Base-by-base conservation (phyloP, 768 basidiomycete species). In the Podaxis rugospora region DNA sequence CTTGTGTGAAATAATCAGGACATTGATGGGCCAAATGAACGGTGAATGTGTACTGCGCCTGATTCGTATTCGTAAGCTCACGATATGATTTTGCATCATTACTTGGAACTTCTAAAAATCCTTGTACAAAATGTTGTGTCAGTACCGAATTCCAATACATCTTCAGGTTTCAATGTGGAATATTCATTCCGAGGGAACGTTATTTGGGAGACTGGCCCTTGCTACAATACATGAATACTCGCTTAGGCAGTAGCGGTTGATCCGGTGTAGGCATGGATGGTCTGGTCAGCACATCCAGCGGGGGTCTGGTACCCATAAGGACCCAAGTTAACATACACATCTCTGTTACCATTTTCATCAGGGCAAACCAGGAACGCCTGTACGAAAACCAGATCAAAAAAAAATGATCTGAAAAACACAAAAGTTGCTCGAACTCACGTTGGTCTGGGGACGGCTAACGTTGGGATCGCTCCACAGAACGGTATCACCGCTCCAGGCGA, bases 331-430 rank as follows among this genome's bases (percentile, higher is more conserved):
- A 85, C 68, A 64, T 78, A 84, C 13, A 84, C 66, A 56, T 75
- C 72, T 46, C 66, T 67, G 68, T 81, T 74, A 11, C 80, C 77
- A 37, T 66, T 68, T 6, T 75, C 71, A 65, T 83, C 80, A 6
- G 82, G 78, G 70, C 83, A 84, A 0, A 84, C 76, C n/a, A 84
- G 72, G 83, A 83, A 85, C 3, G 84, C 84, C 79, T 75, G 59
- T 16, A 63, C 28, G 4, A 35, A 2, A 42, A 28, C 36, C 4
- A 44, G 6, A 21, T n/a, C 35, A 42, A 21, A 63, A 36, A 65
- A 49, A 65, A 49, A 39, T 55, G 50, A 32, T 52, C 23, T 28
- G 11, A 51, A 5, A 5, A 27, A 21, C 51, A 18, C 28, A 21
- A 55, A n/a, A 44, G 53, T 21, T 18, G 35, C 13, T 35, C 40